These are phyloP conservation scores for Cyclotella sp. DNA, from an alignment of 108 stramenopile species.

Conservation along the genomic window DNA sequence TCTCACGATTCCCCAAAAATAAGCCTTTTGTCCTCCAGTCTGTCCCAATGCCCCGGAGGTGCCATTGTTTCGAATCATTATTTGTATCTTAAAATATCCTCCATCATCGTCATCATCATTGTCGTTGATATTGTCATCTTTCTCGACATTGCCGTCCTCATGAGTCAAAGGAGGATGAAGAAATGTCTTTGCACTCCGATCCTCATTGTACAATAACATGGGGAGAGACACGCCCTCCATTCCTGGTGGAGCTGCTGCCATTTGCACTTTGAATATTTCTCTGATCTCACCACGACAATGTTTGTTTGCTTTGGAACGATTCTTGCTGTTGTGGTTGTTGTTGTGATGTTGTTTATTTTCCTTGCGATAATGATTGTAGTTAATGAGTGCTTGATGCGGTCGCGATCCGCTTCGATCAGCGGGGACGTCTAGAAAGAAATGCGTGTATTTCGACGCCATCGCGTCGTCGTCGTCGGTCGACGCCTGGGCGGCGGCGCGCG, in stretches of 20 bases:
- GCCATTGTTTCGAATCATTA: constrained; percentile 53
- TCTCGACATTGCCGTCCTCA: constrained; percentile 4
- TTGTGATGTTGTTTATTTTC: constrained; percentile 4
- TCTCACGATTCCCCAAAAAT: constrained; percentile 18
- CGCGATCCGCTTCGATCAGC: constrained; percentile 52
- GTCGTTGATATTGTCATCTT: too few species aligned
- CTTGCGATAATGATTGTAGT: constrained; percentile 56
- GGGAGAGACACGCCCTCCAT: constrained; percentile 48
- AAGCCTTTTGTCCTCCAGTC: constrained; percentile 56
- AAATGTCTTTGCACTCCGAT: constrained; percentile 61
- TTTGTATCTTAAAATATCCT: constrained; percentile 59
- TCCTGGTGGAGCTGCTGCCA: constrained; percentile 54
- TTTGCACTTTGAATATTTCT: constrained; percentile 72
- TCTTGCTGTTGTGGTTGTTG: constrained; percentile 18
- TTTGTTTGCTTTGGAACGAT: constrained; percentile 13
- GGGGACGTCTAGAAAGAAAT: constrained; percentile 74
- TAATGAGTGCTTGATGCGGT: constrained; percentile 76
- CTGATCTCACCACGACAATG: constrained; percentile 22
- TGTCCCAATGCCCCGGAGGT: constrained; percentile 54
- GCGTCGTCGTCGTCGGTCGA: constrained; percentile 14
- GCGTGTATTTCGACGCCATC: constrained; percentile 33
- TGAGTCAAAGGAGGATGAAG: constrained; percentile 62
- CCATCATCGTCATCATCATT: constrained; percentile 49
- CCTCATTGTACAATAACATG: constrained; percentile 69
- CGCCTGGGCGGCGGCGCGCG: constrained; percentile 33